A percentile compares a stretch with the other conserved stretches of the same genome.
phyloP scores from a whole-genome alignment of 805 yeast species.

The Starmerella roubikii region DNA sequence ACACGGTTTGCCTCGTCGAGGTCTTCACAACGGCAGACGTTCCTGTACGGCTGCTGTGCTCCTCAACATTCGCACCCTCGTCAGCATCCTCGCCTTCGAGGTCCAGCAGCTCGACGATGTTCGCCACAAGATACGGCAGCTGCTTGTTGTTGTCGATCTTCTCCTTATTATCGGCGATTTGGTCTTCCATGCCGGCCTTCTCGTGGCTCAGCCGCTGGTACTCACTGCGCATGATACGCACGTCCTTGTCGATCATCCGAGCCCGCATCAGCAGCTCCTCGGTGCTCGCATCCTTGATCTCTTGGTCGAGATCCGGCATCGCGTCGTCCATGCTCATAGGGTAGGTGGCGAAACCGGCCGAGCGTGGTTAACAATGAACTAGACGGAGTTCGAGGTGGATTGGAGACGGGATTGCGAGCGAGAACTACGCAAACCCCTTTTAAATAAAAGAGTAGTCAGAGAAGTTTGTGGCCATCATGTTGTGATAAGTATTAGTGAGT shows the following conservation, averaged over 20 bases:
- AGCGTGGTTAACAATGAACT: too few relatives aligned
- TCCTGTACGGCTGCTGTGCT: slow-evolving; percentile 81
- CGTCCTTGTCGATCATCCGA: slow-evolving; percentile 81
- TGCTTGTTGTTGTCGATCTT: slow-evolving; percentile 92
- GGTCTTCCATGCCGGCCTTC: slow-evolving; percentile 79
- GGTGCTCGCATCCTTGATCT: slow-evolving; percentile 63
- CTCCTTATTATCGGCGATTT: slow-evolving; percentile 90
- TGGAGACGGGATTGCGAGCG: too few relatives aligned
- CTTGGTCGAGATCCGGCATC: slow-evolving; percentile 60
- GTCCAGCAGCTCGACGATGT: slow-evolving; percentile 87
- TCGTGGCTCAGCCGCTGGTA: slow-evolving; percentile 83
- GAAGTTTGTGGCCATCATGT: too few relatives aligned
- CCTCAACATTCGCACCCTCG: slow-evolving; percentile 91
- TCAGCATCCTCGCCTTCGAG: slow-evolving; percentile 63
- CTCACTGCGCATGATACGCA: slow-evolving; percentile 88
- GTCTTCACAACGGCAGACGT: slow-evolving; percentile 98
- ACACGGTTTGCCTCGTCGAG: slow-evolving; percentile 93
- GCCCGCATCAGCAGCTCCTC: slow-evolving; percentile 76
- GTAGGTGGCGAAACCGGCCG: too few relatives aligned
- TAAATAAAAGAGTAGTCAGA: too few relatives aligned
- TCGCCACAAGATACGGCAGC: slow-evolving; percentile 90
- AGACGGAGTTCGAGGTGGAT: too few relatives aligned
- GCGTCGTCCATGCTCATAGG: slow-evolving; percentile 14
- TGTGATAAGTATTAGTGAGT: too few relatives aligned
- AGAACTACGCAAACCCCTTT: too few relatives aligned